These are phyloP conservation scores for Tuber magnatum DNA, from an alignment of 495 filamentous ascomycete genomes.

Conservation along the genomic window DNA sequence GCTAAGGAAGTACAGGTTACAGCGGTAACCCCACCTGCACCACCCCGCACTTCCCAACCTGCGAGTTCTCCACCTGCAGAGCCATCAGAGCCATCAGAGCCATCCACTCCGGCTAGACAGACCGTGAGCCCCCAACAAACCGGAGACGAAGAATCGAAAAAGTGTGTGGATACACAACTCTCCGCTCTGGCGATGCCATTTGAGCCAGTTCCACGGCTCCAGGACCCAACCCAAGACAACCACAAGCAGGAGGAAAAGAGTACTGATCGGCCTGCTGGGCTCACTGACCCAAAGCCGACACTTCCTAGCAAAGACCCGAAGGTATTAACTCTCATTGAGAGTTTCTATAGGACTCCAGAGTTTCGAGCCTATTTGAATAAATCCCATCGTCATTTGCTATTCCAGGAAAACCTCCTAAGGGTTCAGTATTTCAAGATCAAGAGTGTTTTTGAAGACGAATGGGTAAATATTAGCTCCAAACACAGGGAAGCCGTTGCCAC, in stretches of 20 bases:
- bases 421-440: conserved; percentile 24
- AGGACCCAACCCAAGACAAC: neutral
- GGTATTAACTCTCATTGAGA: conserved; percentile 10
- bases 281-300: neutral
- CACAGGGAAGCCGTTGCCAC: conserved; percentile 22
- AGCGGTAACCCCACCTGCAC: neutral
- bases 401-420: conserved; percentile 26
- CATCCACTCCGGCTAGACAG: neutral
- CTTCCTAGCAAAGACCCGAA: neutral
- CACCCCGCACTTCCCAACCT: neutral
- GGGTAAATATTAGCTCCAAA: conserved; percentile 18
- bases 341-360: conserved; percentile 22
- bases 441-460: conserved; percentile 26
- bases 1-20: neutral
- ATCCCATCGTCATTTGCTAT: conserved; percentile 25
- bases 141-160: neutral
- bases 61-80: neutral
- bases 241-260: neutral
- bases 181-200: neutral
- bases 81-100: neutral
- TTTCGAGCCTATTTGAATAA: conserved; percentile 20
- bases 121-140: neutral
- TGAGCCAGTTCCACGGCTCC: neutral
- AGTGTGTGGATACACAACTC: neutral
- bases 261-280: neutral